Evolutionary conservation across 106 monocot genomes (phyloP), one percentile per base, ranked within the genome.

Genomic region (Dendrobium catenatum): DNA sequence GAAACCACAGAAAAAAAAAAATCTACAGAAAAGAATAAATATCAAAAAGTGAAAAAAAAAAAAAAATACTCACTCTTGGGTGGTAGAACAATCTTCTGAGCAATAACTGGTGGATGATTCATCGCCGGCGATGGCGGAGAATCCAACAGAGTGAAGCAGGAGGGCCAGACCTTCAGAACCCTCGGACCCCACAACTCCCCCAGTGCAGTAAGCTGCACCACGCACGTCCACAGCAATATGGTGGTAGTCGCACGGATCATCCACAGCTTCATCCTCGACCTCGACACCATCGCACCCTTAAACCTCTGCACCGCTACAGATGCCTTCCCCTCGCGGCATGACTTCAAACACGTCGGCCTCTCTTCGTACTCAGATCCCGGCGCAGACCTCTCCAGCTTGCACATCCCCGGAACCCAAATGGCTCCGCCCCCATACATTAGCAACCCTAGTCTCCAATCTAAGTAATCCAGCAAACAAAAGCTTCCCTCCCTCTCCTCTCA

Each of bases 181-280:
- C 88, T 75, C 10, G 94, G 91, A 41, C 91, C 88, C 89, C 87
- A 95, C 49, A 90, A 79, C 82, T 93, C 95, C 64, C 94, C 87
- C 66, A 98, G 44, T n/a, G 95, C 87, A 24, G 88, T 87, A 40
- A 98, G 85, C 91, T 98, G 98, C 16, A 98, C 86, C n/a, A 91
- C 79, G 70, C 92, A 95, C 3, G 93, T 93, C 95, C 98, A 98
- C 68, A 98, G 80, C 27, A 95, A 79, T 56, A 93, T 87, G 2
- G 89, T 87, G 6, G 89, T 95, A 27, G 86, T 88, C 42, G 85
- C 89, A 68, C 94, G 76, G 31, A 89, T 80, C 83, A 89, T 87
- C 97, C 97, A 94, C 42, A 91, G 75, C 86, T 94, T 94, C 86
- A 91, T 83, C 68, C 87, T 82, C 41, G 97, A 84, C 80, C 85